Evolutionary conservation across 1,284 basidiomycete genomes (phyloP).

Genomic region (Laetiporus sulphureus): DNA sequence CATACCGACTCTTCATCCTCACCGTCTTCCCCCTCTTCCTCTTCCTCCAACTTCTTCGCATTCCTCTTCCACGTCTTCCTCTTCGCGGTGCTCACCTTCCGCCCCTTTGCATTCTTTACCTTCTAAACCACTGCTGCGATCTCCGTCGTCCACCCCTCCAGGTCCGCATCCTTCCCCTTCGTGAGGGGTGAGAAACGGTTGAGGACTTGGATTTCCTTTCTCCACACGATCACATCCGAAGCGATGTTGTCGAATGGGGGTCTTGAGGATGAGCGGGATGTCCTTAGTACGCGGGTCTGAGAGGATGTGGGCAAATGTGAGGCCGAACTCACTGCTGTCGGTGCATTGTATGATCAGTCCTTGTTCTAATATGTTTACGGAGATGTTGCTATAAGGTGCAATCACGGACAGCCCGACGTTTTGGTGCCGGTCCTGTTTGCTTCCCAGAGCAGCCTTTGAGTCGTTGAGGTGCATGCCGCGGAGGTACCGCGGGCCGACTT

Average conservation of each 20-base stretch:
- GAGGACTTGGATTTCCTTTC: constrained; percentile 60
- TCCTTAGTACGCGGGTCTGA: constrained; percentile 60
- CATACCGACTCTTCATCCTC: too few species aligned
- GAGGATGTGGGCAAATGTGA: constrained; percentile 67
- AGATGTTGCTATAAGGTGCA: too few species aligned
- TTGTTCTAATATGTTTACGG: neutral
- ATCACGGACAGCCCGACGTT: constrained; percentile 71
- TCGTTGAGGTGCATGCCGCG: constrained; percentile 85
- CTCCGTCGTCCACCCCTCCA: constrained; percentile 24
- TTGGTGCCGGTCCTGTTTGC: constrained; percentile 75
- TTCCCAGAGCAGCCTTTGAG: constrained; percentile 59
- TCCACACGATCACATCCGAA: too few species aligned
- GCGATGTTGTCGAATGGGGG: constrained; percentile 58
- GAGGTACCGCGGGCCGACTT: constrained; percentile 69
- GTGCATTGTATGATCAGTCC: too few species aligned
- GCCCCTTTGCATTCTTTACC: constrained; percentile 17
- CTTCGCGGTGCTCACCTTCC: constrained; percentile 14
- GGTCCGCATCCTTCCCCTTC: constrained; percentile 6
- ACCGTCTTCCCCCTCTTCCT: constrained; percentile 18
- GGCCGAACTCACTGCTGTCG: constrained; percentile 58
- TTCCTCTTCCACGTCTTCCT: constrained; percentile 15
- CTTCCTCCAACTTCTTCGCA: constrained; percentile 13
- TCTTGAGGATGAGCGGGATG: constrained; percentile 81
- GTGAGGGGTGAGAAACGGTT: constrained; percentile 30
- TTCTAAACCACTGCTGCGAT: constrained; percentile 21